Conservation (phyloP, 176 grass and related monocot genomes). For the Phoenix dactylifera region DNA sequence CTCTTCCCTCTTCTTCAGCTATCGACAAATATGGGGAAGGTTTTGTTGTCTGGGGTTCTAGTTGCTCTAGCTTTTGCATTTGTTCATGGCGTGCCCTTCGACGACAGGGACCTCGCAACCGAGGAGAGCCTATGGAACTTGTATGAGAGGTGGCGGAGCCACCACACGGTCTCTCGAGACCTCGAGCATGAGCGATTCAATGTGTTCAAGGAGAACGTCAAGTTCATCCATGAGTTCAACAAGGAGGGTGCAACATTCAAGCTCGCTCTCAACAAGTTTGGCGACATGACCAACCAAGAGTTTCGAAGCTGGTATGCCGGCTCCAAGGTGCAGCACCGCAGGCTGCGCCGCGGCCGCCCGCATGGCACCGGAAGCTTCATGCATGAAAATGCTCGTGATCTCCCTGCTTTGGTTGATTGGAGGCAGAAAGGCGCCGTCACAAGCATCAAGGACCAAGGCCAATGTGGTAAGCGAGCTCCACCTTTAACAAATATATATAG, state of each 20-base stretch:
- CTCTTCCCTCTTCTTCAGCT: too few relatives aligned
- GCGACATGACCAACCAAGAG: conserved; percentile 67
- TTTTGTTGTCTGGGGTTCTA: neutral
- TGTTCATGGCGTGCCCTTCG: conserved; percentile 22
- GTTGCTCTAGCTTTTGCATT: neutral
- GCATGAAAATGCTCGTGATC: conserved; percentile 13
- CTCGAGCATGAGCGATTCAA: conserved; percentile 24
- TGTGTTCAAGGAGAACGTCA: conserved; percentile 68
- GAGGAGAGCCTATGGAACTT: conserved; percentile 44
- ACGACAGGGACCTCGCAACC: conserved; percentile 41
- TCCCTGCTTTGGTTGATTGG: conserved; percentile 51
- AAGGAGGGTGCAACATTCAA: conserved; percentile 40
- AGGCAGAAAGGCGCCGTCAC: conserved; percentile 56
- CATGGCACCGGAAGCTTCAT: conserved; percentile 13
- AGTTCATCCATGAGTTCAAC: conserved; percentile 54
- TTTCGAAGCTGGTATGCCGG: conserved; percentile 45
- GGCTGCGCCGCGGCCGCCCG: conserved; percentile 7
- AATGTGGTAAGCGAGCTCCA: conserved; percentile 31
- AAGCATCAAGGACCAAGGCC: conserved; percentile 69
- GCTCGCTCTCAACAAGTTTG: conserved; percentile 80
- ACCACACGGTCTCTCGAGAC: conserved; percentile 22
- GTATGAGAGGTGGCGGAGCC: conserved; percentile 53
- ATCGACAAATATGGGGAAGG: conserved; percentile 12
- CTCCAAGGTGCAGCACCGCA: conserved; percentile 20
- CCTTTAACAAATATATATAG: too few relatives aligned